Conservation (phyloP, 1,139 yeast genomes). For the Spencermartinsiella ligniputridi region DNA sequence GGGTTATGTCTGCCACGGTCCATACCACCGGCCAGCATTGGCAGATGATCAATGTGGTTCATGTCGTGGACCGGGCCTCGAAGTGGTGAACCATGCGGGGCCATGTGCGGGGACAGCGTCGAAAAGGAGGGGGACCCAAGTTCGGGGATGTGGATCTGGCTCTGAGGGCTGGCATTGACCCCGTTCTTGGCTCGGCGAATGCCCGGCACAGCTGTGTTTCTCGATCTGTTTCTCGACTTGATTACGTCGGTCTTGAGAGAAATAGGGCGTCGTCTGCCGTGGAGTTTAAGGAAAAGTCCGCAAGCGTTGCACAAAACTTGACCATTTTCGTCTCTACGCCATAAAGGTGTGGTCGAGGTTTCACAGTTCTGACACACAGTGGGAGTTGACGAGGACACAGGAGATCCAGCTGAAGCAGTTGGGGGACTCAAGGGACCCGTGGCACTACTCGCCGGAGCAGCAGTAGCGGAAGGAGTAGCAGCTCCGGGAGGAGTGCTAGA, state of each 20-base stretch:
- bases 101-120: slow-evolving; percentile 21
- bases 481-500: no score
- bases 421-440: no score
- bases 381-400: not conserved
- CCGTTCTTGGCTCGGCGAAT: slow-evolving; percentile 15
- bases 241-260: slow-evolving; percentile 87
- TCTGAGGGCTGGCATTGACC: slow-evolving; percentile 11
- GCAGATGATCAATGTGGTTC: slow-evolving; percentile 19
- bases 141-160: slow-evolving; percentile 20
- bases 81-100: slow-evolving; percentile 20
- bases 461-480: no score
- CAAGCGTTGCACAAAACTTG: slow-evolving; percentile 93
- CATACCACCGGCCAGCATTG: slow-evolving; percentile 14
- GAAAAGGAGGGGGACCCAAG: slow-evolving; percentile 18
- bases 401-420: not conserved
- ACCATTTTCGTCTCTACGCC: slow-evolving; percentile 93
- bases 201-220: slow-evolving; percentile 17
- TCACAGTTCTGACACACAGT: slow-evolving; percentile 82
- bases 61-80: slow-evolving; percentile 14
- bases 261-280: slow-evolving; percentile 88
- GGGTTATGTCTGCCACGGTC: slow-evolving; percentile 2
- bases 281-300: slow-evolving; percentile 82
- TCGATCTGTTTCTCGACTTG: slow-evolving; percentile 70
- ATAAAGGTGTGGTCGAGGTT: slow-evolving; percentile 86
- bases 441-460: no score